Base-by-base conservation (phyloP, 116 monocot genomes). In the Papilionanthe hybrid region DNA sequence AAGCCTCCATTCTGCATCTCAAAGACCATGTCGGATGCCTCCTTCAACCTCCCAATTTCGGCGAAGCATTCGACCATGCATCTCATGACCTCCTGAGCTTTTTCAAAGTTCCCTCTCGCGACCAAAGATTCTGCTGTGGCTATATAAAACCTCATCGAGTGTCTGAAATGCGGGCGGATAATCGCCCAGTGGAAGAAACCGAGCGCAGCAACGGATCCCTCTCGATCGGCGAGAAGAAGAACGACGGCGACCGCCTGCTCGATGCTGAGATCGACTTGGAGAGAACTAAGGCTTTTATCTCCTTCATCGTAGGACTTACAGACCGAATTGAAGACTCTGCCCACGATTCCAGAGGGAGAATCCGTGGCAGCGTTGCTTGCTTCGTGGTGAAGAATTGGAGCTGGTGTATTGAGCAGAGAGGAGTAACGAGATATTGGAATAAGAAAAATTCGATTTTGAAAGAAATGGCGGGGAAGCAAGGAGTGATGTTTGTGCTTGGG, bases 1-100 rank as follows among this genome's bases (percentile, higher is more conserved):
- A 99, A 72, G 18, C 98, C 95, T 53, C 93, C 93, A 75, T 87
- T 99, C 22, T 82, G 84, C 95, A 99, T 94, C 85, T 99, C 94
- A 68, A 95, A 84, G 25, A 95, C 85, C 93, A 99, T 95, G 43
- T 99, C 87, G 28, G 89, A 86, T 5, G 95, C 88, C 57, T 99
- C 93, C 78, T 86, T 86, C 58, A 95, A 77, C 85, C 84, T 84
- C 7, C 95, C 93, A 50, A 84, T 78, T 58, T 91, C 87, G 32
- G 91, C 78, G 57, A 93, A 99, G 76, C 87, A 87, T 44, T 69
- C 72, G 9, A 89, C 87, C 98, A 95, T 90, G 77, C 75, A 88
- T 53, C 88, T 81, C 91, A 93, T 85, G 79, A 91, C 95, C 78
- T 91, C 86, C 27, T 93, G 93, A 27, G 98, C 94, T 83, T 86